A percentile compares a stretch with the other conserved stretches of the same genome.
Evolutionary conservation across 345 rosid species (phyloP).

Genomic region (Combretum micranthum): DNA sequence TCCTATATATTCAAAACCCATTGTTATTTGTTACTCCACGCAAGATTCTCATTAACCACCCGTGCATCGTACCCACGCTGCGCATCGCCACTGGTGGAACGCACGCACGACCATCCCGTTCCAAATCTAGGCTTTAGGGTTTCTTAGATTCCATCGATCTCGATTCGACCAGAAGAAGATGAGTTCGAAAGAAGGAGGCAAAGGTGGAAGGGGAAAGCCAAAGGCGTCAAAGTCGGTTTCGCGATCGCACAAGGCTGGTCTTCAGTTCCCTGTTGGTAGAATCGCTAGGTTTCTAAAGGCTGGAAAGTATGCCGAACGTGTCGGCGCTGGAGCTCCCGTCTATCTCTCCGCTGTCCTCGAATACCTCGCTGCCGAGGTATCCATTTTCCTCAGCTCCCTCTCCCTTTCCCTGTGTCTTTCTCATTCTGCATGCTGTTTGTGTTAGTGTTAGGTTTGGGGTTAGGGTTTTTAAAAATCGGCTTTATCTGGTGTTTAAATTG

Average conservation of each 20-base stretch:
- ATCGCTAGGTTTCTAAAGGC: constrained; percentile 72
- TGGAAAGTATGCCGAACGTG: constrained; percentile 78
- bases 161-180: constrained; percentile 18
- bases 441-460: background rate
- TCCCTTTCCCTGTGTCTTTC: too few relatives aligned
- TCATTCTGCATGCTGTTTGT: too few relatives aligned
- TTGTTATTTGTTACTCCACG: too few relatives aligned
- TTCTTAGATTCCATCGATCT: background rate
- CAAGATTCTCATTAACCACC: too few relatives aligned
- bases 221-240: constrained; percentile 62
- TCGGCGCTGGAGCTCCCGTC: constrained; percentile 82
- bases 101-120: too few relatives aligned
- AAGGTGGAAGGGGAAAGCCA: constrained; percentile 68
- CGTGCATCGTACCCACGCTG: too few relatives aligned
- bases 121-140: too few relatives aligned
- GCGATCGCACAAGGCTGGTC: constrained; percentile 64
- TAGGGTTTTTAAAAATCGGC: background rate
- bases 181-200: constrained; percentile 49
- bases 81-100: too few relatives aligned
- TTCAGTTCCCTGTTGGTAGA: constrained; percentile 80
- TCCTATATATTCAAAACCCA: constrained; percentile 17
- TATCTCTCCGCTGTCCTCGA: constrained; percentile 79
- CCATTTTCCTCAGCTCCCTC: background rate
- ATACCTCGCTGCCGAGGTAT: constrained; percentile 76
- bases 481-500: background rate